Percentiles rank a stretch among this genome's conserved stretches.
phyloP scores from a whole-genome alignment of 1,284 basidiomycete species.

The Leucoagaricus sp. region DNA sequence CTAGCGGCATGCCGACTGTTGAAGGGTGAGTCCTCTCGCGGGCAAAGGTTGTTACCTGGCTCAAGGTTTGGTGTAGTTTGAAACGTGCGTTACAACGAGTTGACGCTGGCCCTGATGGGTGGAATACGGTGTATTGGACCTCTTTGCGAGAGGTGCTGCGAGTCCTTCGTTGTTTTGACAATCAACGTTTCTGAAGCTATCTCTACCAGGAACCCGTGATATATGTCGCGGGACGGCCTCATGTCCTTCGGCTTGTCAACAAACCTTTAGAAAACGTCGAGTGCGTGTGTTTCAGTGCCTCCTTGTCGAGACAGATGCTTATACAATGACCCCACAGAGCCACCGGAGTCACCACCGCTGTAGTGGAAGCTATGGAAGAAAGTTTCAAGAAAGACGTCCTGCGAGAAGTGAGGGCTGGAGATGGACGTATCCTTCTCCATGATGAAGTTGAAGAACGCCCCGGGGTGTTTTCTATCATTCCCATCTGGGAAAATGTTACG shows the following conservation, averaged over 20 bases:
- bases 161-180: not conserved
- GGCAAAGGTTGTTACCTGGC: not conserved
- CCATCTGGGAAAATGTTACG: constrained; percentile 85
- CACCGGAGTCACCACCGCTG: constrained; percentile 90
- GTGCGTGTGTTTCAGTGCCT: constrained; percentile 47
- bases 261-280: constrained; percentile 92
- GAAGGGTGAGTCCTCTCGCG: constrained; percentile 59
- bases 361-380: constrained; percentile 93
- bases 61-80: constrained; percentile 49
- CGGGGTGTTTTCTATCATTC: constrained; percentile 86
- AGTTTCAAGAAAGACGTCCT: constrained; percentile 91
- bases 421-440: constrained; percentile 87
- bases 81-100: constrained; percentile 82
- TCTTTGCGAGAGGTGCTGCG: constrained; percentile 81
- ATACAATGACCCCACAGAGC: constrained; percentile 56
- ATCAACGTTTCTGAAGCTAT: constrained; percentile 3
- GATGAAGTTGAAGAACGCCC: constrained; percentile 95
- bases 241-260: constrained; percentile 91
- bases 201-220: constrained; percentile 97
- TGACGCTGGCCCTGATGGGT: constrained; percentile 73
- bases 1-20: constrained; percentile 86
- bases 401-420: constrained; percentile 71
- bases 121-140: constrained; percentile 85
- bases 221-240: constrained; percentile 88
- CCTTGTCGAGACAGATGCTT: constrained; percentile 1